Percentiles rank a stretch among this genome's conserved stretches.
phyloP scores from a whole-genome alignment of 176 grass and related monocot species.

The Sorghum bicolor region Sorghum_bicolor_NCBIv3 NC_012873.2:9452501-9453000 shows the following conservation, averaged over 20 bases:
- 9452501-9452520: too few species aligned
- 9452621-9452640: too few species aligned
- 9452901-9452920: neutral
- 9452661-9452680: neutral
- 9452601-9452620: too few species aligned
- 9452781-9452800: neutral
- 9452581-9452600: too few species aligned
- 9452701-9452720: neutral
- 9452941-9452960: neutral
- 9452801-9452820: neutral
- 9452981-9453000: constrained; percentile 40
- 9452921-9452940: neutral
- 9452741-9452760: too few species aligned
- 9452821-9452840: neutral
- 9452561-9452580: too few species aligned
- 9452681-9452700: too few species aligned
- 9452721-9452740: neutral
- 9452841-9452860: neutral
- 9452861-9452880: neutral
- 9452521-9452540: too few species aligned
- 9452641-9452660: too few species aligned
- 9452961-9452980: too few species aligned
- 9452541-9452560: too few species aligned
- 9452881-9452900: neutral
- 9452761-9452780: too few species aligned